Percentiles rank a stretch among this genome's conserved stretches.
These are phyloP conservation scores for Cyberlindnera bimundalis DNA, from an alignment of 805 yeast species.

Conservation along the genomic window DNA sequence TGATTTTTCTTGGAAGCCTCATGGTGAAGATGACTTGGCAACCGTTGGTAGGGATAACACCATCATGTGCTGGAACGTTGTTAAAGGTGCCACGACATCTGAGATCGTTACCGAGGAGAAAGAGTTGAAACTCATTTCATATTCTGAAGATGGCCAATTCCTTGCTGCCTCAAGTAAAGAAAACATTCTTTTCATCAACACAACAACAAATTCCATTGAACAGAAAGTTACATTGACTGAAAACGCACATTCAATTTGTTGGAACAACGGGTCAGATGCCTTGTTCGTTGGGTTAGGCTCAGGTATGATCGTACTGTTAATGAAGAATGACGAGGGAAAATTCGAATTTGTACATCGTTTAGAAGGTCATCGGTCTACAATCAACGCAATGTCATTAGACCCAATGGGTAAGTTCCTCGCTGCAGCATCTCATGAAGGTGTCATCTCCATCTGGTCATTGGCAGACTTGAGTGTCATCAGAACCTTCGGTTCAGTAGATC, in stretches of 20 bases:
- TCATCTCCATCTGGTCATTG: constrained; percentile 48
- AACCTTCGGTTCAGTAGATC: constrained; percentile 40
- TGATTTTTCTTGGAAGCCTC: constrained; percentile 48
- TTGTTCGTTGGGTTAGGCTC: constrained; percentile 44
- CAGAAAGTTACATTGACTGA: constrained; percentile 27
- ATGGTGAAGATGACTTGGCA: constrained; percentile 41
- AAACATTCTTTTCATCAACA: constrained; percentile 35
- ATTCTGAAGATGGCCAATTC: constrained; percentile 39
- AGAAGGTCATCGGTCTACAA: constrained; percentile 49
- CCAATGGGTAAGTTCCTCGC: constrained; percentile 49
- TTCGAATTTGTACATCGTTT: constrained; percentile 20
- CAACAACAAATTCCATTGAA: constrained; percentile 29
- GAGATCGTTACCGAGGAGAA: constrained; percentile 30
- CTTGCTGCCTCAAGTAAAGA: constrained; percentile 43
- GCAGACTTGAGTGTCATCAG: constrained; percentile 35
- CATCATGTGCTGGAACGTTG: constrained; percentile 45
- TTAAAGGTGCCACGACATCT: constrained; percentile 32
- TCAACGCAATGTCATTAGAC: constrained; percentile 45
- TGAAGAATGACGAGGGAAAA: constrained; percentile 9
- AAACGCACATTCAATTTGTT: constrained; percentile 28
- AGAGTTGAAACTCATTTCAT: constrained; percentile 27
- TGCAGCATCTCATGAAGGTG: constrained; percentile 57
- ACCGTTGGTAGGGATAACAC: constrained; percentile 46
- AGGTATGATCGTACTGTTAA: constrained; percentile 39
- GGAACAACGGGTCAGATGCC: constrained; percentile 35